A percentile compares a stretch with the other conserved stretches of the same genome.
phyloP scores from a whole-genome alignment of 441 rosid species.

The Hura crepitans region DNA sequence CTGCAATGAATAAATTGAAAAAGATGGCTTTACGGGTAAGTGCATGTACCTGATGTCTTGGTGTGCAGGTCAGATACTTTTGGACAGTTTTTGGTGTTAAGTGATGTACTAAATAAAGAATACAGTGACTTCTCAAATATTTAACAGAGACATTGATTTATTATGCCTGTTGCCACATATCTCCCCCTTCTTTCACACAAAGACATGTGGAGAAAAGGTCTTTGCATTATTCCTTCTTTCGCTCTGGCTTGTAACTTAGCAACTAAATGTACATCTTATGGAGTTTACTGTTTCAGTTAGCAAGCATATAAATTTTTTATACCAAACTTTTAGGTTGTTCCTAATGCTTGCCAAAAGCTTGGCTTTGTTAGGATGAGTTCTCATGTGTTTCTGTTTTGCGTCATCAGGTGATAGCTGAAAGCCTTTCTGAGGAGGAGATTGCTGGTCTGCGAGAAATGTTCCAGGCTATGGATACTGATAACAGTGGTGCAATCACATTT shows the following conservation, averaged over 20 bases:
- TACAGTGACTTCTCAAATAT: conserved; percentile 1
- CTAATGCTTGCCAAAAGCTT: neutral
- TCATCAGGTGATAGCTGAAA: conserved; percentile 92
- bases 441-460: conserved; percentile 98
- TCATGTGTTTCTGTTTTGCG: conserved; percentile 4
- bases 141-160: neutral
- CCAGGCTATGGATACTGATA: conserved; percentile 90
- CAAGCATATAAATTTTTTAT: neutral
- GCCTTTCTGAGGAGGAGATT: conserved; percentile 99
- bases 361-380: conserved; percentile 3
- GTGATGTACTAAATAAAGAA: neutral
- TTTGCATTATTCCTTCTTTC: neutral
- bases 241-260: neutral
- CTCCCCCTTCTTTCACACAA: too few relatives aligned
- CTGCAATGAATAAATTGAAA: conserved; percentile 96
- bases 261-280: neutral
- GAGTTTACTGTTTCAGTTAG: neutral
- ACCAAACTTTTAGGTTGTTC: neutral
- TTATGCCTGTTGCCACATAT: too few relatives aligned
- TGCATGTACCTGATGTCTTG: conserved; percentile 4
- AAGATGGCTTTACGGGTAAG: conserved; percentile 94
- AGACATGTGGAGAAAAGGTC: too few relatives aligned
- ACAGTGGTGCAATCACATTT: conserved; percentile 95
- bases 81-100: neutral
- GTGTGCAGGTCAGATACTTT: neutral